These are phyloP conservation scores for Penicillium oxalicum DNA, from an alignment of 2,329 filamentous ascomycete species.

Conservation along the genomic window DNA sequence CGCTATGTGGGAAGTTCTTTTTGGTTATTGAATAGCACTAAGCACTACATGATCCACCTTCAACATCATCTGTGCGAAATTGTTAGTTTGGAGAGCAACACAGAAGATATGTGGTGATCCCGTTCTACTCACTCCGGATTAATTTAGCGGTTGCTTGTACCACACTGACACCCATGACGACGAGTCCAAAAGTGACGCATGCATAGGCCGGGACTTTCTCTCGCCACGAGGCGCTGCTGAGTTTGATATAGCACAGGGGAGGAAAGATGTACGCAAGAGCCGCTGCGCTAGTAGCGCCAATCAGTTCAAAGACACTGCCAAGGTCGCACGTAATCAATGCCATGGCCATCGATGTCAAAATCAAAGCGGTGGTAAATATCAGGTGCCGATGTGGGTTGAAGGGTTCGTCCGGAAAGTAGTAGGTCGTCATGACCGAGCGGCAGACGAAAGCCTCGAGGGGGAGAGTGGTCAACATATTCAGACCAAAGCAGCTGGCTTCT, in stretches of 20 bases:
- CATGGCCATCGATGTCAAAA: conserved; percentile 70
- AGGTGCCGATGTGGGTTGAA: conserved; percentile 82
- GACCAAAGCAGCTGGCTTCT: conserved; percentile 65
- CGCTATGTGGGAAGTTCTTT: neutral
- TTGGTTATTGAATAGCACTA: neutral
- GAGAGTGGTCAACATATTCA: conserved; percentile 97
- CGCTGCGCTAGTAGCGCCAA: conserved; percentile 90
- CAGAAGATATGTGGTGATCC: neutral
- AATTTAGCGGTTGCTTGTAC: conserved; percentile 68
- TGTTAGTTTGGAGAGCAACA: neutral
- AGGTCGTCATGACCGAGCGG: conserved; percentile 90
- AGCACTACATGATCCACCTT: conserved; percentile 9
- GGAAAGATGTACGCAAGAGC: conserved; percentile 93
- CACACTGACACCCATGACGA: conserved; percentile 76
- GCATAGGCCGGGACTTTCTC: conserved; percentile 65
- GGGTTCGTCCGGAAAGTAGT: conserved; percentile 64
- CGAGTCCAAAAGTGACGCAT: conserved; percentile 70
- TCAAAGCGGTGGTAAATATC: conserved; percentile 75
- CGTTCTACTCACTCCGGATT: conserved; percentile 34
- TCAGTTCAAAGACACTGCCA: conserved; percentile 89
- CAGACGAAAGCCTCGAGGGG: conserved; percentile 97
- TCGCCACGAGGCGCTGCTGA: conserved; percentile 70
- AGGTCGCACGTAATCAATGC: conserved; percentile 87
- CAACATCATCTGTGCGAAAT: conserved; percentile 7
- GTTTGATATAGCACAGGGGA: conserved; percentile 88